Conservation (phyloP, 1,284 basidiomycete species). For the Microbotryum silenes-acaulis region DNA sequence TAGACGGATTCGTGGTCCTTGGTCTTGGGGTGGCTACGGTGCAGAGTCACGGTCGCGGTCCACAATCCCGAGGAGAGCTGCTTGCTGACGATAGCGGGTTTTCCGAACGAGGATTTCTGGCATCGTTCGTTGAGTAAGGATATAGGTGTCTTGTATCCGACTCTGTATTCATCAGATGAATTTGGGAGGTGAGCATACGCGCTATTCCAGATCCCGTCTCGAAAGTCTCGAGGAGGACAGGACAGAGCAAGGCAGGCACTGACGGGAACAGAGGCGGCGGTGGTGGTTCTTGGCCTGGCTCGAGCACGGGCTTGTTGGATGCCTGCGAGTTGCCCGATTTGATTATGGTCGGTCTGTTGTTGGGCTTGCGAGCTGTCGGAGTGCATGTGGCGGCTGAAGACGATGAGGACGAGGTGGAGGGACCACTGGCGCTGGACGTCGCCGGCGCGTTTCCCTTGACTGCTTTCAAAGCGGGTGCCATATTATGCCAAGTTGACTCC, state of each 20-base stretch:
- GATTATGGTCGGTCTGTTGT: conserved; percentile 49
- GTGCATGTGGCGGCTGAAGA: not conserved
- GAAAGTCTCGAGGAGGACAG: not conserved
- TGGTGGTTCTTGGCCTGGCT: conserved; percentile 31
- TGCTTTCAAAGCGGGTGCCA: not conserved
- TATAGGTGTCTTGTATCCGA: conserved; percentile 71
- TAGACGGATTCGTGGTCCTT: conserved; percentile 61
- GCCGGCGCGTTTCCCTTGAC: conserved; percentile 5
- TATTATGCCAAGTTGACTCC: no score
- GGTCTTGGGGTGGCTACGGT: conserved; percentile 59
- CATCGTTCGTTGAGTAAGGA: conserved; percentile 64
- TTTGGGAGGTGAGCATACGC: not conserved
- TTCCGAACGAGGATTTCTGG: conserved; percentile 78
- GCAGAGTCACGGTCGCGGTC: conserved; percentile 56
- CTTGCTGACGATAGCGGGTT: conserved; percentile 64
- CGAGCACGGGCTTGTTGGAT: conserved; percentile 48
- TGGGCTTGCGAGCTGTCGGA: conserved; percentile 22
- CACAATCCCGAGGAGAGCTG: conserved; percentile 39
- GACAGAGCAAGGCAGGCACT: not conserved
- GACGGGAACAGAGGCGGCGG: conserved; percentile 55
- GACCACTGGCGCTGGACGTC: not conserved
- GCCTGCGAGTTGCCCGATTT: conserved; percentile 78
- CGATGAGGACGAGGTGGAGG: conserved; percentile 1
- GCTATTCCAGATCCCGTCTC: not conserved
- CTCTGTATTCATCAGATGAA: not conserved